Conservation (phyloP, 2,329 filamentous ascomycete species). For the Cladophialophora bantiana region DNA sequence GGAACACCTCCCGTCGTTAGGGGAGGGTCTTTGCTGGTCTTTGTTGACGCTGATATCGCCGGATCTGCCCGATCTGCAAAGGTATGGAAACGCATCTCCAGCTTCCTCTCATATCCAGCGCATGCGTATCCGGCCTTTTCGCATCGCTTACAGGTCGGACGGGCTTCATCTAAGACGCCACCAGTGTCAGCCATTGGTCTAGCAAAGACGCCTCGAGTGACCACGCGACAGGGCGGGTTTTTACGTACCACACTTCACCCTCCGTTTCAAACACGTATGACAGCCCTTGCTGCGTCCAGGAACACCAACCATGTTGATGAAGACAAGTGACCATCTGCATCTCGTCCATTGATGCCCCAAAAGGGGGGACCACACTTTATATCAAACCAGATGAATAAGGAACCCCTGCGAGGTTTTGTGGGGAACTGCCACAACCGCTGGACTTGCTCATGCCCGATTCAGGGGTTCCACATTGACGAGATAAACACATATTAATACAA, state of each 20-base stretch:
- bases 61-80: constrained; percentile 24
- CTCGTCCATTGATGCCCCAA: constrained; percentile 32
- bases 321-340: constrained; percentile 20
- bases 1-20: neutral
- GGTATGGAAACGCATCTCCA: constrained; percentile 34
- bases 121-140: constrained; percentile 33
- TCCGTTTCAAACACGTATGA: constrained; percentile 35
- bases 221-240: neutral
- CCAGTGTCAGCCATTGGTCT: constrained; percentile 24
- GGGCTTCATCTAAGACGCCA: constrained; percentile 31
- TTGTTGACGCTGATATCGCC: constrained; percentile 10
- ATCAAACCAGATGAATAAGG: constrained; percentile 15
- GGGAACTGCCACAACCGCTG: constrained; percentile 8
- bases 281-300: constrained; percentile 38
- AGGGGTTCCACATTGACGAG: constrained; percentile 2
- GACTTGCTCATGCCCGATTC: neutral
- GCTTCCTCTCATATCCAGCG: constrained; percentile 32
- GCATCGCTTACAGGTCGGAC: constrained; percentile 34
- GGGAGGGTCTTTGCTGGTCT: constrained; percentile 26
- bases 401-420: constrained; percentile 5
- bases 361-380: constrained; percentile 28
- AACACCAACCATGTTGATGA: constrained; percentile 34
- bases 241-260: constrained; percentile 37
- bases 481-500: constrained; percentile 4
- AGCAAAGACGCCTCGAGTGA: neutral